phyloP scores from a whole-genome alignment of 176 grass and related monocot species.

The Thinopyrum elongatum region DNA sequence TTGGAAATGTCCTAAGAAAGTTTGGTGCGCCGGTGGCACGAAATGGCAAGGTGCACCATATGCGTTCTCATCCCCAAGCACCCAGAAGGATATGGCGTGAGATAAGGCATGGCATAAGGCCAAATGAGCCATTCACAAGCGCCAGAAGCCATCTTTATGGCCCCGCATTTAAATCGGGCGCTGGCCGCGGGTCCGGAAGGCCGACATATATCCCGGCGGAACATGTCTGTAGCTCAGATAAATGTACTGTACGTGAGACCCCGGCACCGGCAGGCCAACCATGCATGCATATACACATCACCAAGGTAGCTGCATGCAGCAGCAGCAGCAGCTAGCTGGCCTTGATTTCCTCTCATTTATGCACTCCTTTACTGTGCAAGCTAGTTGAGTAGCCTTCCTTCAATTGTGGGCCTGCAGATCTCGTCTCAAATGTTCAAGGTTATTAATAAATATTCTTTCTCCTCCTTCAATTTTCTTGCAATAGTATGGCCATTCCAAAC shows the following conservation, averaged over 20 bases:
- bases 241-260: neutral
- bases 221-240: slow-evolving; percentile 21
- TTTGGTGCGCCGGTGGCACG: too few species aligned
- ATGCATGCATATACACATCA: neutral
- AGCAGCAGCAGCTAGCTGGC: neutral
- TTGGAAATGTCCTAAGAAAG: too few species aligned
- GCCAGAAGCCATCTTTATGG: neutral
- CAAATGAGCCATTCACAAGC: neutral
- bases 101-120: neutral
- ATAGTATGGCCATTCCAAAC: slow-evolving; percentile 15
- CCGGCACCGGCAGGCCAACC: neutral
- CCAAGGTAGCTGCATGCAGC: slow-evolving; percentile 1
- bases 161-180: slow-evolving; percentile 1
- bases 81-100: neutral
- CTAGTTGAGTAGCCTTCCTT: neutral
- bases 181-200: slow-evolving; percentile 4
- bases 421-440: neutral
- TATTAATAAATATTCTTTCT: slow-evolving; percentile 11
- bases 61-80: neutral
- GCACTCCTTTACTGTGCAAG: neutral
- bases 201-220: slow-evolving; percentile 32
- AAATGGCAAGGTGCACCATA: too few species aligned
- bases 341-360: slow-evolving; percentile 46
- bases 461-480: neutral
- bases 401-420: slow-evolving; percentile 29